A percentile compares a stretch with the other conserved stretches of the same genome.
Conservation (phyloP, 768 basidiomycete genomes). For the Omphalotus guepiniiformis region DNA sequence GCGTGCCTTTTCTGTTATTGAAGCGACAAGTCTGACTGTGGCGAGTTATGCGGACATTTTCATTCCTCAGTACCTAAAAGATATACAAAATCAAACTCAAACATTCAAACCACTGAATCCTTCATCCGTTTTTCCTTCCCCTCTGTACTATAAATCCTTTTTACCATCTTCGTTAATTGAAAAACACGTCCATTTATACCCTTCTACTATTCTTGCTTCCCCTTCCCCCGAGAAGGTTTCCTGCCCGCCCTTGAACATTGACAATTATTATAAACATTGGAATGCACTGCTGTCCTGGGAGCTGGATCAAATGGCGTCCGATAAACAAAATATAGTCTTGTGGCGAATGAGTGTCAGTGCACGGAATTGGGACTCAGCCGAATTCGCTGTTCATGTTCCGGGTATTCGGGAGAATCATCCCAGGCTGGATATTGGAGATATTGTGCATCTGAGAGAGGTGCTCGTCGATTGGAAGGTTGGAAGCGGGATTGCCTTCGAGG, state of each 20-base stretch:
- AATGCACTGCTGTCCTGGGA: constrained; percentile 40
- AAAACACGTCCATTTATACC: constrained; percentile 17
- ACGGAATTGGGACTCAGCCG: constrained; percentile 6
- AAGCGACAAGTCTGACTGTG: background rate
- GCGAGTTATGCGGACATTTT: constrained; percentile 45
- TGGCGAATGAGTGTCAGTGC: constrained; percentile 29
- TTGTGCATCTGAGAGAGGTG: constrained; percentile 42
- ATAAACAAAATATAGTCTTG: constrained; percentile 41
- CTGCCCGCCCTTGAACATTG: constrained; percentile 21
- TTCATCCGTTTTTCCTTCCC: constrained; percentile 37
- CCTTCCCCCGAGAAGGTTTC: constrained; percentile 21
- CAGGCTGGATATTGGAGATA: constrained; percentile 39
- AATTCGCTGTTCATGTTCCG: constrained; percentile 11
- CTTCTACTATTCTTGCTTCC: constrained; percentile 18
- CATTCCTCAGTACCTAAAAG: constrained; percentile 44
- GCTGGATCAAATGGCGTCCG: constrained; percentile 34
- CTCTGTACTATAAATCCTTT: constrained; percentile 37
- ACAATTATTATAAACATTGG: constrained; percentile 39
- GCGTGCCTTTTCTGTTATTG: constrained; percentile 8
- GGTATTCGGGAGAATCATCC: constrained; percentile 30
- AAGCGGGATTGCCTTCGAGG: constrained; percentile 40
- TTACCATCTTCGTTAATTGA: constrained; percentile 34
- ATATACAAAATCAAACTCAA: constrained; percentile 44
- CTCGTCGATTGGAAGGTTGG: constrained; percentile 25
- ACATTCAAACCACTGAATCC: constrained; percentile 37